Evolutionary conservation across 768 basidiomycete genomes (phyloP).

Genomic region (Boletus rubescentipes): DNA sequence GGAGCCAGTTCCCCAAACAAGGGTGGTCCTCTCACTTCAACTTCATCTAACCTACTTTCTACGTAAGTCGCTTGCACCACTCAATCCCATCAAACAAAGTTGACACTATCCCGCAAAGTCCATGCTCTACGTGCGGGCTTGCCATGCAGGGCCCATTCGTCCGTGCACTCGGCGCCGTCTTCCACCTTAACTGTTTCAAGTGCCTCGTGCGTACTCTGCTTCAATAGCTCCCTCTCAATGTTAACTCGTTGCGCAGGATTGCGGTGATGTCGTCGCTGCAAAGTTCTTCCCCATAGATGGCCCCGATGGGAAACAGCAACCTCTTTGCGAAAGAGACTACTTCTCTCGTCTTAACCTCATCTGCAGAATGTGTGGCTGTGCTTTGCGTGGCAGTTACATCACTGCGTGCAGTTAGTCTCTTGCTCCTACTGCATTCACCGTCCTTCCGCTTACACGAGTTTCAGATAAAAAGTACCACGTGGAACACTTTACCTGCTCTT

Average conservation of each 20-base stretch:
- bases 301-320: slow-evolving; percentile 81
- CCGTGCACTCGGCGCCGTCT: slow-evolving; percentile 89
- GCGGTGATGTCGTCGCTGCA: slow-evolving; percentile 91
- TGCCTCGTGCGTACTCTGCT: slow-evolving; percentile 73
- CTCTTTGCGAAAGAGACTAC: slow-evolving; percentile 98
- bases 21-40: slow-evolving; percentile 48
- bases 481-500: slow-evolving; percentile 98
- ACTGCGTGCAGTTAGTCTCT: slow-evolving; percentile 89
- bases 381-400: slow-evolving; percentile 95
- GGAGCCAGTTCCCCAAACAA: slow-evolving; percentile 38
- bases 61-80: slow-evolving; percentile 47
- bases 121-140: slow-evolving; percentile 76
- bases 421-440: not conserved
- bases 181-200: slow-evolving; percentile 97
- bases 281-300: slow-evolving; percentile 99
- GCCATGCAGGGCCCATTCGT: slow-evolving; percentile 95
- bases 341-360: slow-evolving; percentile 95
- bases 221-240: not conserved
- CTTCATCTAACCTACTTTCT: slow-evolving; percentile 56
- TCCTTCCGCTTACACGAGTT: slow-evolving; percentile 15
- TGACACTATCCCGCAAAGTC: slow-evolving; percentile 36
- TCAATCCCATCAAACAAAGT: slow-evolving; percentile 5
- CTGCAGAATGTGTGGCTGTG: slow-evolving; percentile 93
- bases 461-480: slow-evolving; percentile 98
- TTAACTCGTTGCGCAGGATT: slow-evolving; percentile 62